phyloP scores from a whole-genome alignment of 257 asterid genomes.

The Nicotiana attenuata region DNA sequence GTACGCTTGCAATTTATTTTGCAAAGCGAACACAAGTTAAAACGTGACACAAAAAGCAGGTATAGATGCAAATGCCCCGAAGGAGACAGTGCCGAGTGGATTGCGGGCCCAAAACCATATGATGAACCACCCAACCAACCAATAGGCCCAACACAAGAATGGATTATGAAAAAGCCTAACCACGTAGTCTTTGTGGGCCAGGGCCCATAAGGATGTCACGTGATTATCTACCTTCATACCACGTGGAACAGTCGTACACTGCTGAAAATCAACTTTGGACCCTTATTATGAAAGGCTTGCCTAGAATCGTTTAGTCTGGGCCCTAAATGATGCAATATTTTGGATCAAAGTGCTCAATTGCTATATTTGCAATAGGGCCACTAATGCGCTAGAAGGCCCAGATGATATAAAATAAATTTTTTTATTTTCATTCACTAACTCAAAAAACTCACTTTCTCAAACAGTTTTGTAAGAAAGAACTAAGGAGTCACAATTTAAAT shows the following conservation, averaged over 20 bases:
- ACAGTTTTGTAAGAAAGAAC: background rate
- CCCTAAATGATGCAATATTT: background rate
- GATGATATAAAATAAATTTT: background rate
- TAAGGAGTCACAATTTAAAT: background rate
- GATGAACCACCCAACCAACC: too few relatives aligned
- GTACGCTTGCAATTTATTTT: too few relatives aligned
- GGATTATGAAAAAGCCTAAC: too few relatives aligned
- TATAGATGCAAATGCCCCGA: too few relatives aligned
- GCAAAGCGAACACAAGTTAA: too few relatives aligned
- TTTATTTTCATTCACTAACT: background rate
- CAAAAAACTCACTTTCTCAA: background rate
- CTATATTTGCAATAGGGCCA: background rate
- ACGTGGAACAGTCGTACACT: background rate
- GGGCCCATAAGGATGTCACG: background rate
- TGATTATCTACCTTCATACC: background rate
- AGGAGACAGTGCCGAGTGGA: too few relatives aligned
- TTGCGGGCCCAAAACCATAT: too few relatives aligned
- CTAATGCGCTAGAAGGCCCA: background rate
- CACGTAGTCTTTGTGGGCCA: too few relatives aligned
- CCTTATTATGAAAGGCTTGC: background rate
- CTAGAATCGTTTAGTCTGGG: background rate
- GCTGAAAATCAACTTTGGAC: constrained; percentile 1
- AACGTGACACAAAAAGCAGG: too few relatives aligned
- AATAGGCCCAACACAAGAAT: too few relatives aligned
- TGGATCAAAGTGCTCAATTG: background rate